Evolutionary conservation across 1,284 basidiomycete genomes (phyloP), one percentile per base, ranked within the genome.

Genomic region (Ceratobasidium sp.): DNA sequence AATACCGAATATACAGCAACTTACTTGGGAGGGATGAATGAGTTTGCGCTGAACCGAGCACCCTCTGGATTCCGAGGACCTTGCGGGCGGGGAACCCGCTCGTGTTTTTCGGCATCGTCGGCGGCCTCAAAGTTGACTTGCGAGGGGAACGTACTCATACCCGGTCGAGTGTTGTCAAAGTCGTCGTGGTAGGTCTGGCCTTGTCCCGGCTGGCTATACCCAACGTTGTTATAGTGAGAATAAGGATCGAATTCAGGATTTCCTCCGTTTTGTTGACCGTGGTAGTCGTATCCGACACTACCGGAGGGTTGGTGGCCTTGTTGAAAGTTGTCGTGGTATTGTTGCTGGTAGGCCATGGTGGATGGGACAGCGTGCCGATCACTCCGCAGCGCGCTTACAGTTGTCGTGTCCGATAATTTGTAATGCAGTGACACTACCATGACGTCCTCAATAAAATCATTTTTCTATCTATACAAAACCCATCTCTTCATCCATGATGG

Each of bases 401-500:
- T 56, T 27, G 62, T 36, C 30, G 47, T 33, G 50, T 36, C 50
- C 41, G 19, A 25, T 46, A 66, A n/a, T 67, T 67, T 67, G 62
- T 52, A 67, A 67, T 41, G 33, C 33, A 23, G 19, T 19, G 42
- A 67, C 62, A 67, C 62, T 27, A 52, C 62, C 62, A 44, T 23
- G 54, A 33, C 36, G 4, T 27, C 47, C 19, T n/a, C 6, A 46
- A 23, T 50, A 13, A 2, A 50, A 25, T 50, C 4, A 36, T 36
- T 50, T 50, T 50, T 21, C 25, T 29, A 39, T 70, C 14, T 72
- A 74, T n/a, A 74, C 69, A 75, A 85, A 90, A 23, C 89, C 89
- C 87, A 91, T 87, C 77, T 86, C 85, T 75, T 87, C 83, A 74
- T 91, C 89, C 70, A 91, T 77, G 72, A 91, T 75, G 73, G 79